Evolutionary conservation across 2,329 filamentous ascomycete genomes (phyloP).

Genomic region (Salinomyces thailandicus): DNA sequence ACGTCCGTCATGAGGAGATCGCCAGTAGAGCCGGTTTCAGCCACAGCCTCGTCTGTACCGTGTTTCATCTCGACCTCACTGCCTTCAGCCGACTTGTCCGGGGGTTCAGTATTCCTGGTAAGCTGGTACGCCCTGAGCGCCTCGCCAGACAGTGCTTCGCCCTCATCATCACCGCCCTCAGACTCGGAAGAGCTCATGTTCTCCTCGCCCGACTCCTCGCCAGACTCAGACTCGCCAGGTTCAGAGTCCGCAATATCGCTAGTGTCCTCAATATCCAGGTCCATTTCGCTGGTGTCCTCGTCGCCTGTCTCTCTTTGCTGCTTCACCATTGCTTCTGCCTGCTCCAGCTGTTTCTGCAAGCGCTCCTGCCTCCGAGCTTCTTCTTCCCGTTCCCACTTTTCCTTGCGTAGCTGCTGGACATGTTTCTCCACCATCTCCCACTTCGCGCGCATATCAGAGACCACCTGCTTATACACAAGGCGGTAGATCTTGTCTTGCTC

Average conservation of each 20-base stretch:
- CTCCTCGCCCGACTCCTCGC: constrained; percentile 27
- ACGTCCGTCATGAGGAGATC: neutral
- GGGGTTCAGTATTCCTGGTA: constrained; percentile 20
- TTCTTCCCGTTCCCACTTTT: constrained; percentile 52
- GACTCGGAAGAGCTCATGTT: constrained; percentile 58
- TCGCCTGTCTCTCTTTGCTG: constrained; percentile 28
- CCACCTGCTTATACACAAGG: constrained; percentile 61
- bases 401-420: constrained; percentile 46
- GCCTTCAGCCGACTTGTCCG: constrained; percentile 22
- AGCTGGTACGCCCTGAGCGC: constrained; percentile 22
- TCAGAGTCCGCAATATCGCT: constrained; percentile 31
- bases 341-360: constrained; percentile 45
- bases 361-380: constrained; percentile 61
- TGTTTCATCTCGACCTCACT: constrained; percentile 21
- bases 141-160: constrained; percentile 47
- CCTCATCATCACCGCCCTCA: constrained; percentile 38
- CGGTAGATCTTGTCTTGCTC: constrained; percentile 59
- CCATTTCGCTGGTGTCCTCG: constrained; percentile 8
- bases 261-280: constrained; percentile 21
- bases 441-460: constrained; percentile 51
- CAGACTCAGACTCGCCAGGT: constrained; percentile 1
- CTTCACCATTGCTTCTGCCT: constrained; percentile 22
- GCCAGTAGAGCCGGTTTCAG: constrained; percentile 7
- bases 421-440: constrained; percentile 50
- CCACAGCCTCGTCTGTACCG: constrained; percentile 8